Evolutionary conservation across 768 basidiomycete species (phyloP), one percentile per base, ranked within the genome.

Genomic region (Rhizopogon salebrosus): DNA sequence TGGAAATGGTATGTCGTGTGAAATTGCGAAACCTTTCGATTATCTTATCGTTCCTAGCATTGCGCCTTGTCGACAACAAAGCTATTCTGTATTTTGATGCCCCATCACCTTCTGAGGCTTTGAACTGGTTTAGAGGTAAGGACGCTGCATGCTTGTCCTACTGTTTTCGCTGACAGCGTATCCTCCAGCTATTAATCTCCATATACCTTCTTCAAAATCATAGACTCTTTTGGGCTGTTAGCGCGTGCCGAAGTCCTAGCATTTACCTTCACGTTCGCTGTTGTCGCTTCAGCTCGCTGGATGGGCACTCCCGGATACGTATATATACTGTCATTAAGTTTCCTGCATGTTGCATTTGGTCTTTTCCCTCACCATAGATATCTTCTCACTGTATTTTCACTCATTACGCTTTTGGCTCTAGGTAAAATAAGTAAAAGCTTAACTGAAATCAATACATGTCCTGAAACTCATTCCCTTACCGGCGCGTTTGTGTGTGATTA

Each of bases 1-100:
- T 65, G 90, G 89, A 38, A 93, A 89, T 66, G 82, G 90, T 89
- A 64, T 57, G 72, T 59, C 39, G 53, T 37, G 34, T 7, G 16
- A 31, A 55, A 31, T 20, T 38, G 31, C 4, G 4, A 20, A 16
- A 45, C 4, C 31, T 29, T 26, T 26, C 11, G 18, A 3, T 5
- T 14, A 26, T 29, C 55, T 46, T 16, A 34, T 10, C 20, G 38
- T 60, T 50, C 51, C 2, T 55, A 92, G 91, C 85, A 48, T 79
- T 94, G 37, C 89, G 92, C 31, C 77, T 94, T 54, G 92, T 94
- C 38, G 92, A 94, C 64, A 92, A 92, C 74, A 93, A 92, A 67
- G 91, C 91, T 14, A 89, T 94, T 52, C 72, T 94, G 40, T 94
- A 94, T 66, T 92, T 94, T 64, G 88, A 92, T 63, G 86, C 86